Base-by-base conservation (phyloP, 2,329 filamentous ascomycete genomes). In the Trichoderma lentiforme region DNA sequence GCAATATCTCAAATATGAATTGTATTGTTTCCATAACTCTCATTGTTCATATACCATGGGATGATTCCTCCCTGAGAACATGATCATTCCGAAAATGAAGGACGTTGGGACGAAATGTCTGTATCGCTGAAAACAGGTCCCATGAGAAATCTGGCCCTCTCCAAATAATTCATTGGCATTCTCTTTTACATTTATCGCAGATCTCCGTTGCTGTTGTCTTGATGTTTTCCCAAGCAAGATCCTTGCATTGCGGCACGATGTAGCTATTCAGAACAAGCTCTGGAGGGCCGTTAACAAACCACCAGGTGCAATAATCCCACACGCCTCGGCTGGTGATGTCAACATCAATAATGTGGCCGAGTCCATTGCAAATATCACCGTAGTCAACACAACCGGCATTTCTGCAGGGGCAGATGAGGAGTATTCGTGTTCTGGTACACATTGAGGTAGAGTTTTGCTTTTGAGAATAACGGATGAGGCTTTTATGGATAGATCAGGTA, bases 231-330 rank as follows among this genome's bases (percentile, higher is more conserved):
- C 76, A 78, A 21, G 32, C 63, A 62, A 78, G 77, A 9, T 74
- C 61, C 47, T 70, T 58, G 28, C 76, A 78, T n/a, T 70, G 75
- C 34, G 76, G 76, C 36, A 76, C 76, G 39, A 78, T 62, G 21
- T 75, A 77, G 21, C 76, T 74, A 63, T 77, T 78, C 36, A 78
- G 71, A 4, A 78, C 76, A 21, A 77, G 75, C n/a, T 78, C 75
- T 34, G 76, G 72, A 1, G 76, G 76, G 6, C 76, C 76, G 32
- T 78, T 74, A 24, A 71, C 61, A 56, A 78, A 73, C 76, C 76
- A 78, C 76, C 76, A 77, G 15, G 75, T 72, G 71, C 76, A 78
- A 6, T 77, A 77, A 3, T 77, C 73, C 76, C 76, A 78, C 4
- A 72, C 73, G 30, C 74, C 71, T n/a, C 72, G 75, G 43, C 75